Evolutionary conservation across 768 basidiomycete species (phyloP).

Genomic region (Mrakia blollopis): DNA sequence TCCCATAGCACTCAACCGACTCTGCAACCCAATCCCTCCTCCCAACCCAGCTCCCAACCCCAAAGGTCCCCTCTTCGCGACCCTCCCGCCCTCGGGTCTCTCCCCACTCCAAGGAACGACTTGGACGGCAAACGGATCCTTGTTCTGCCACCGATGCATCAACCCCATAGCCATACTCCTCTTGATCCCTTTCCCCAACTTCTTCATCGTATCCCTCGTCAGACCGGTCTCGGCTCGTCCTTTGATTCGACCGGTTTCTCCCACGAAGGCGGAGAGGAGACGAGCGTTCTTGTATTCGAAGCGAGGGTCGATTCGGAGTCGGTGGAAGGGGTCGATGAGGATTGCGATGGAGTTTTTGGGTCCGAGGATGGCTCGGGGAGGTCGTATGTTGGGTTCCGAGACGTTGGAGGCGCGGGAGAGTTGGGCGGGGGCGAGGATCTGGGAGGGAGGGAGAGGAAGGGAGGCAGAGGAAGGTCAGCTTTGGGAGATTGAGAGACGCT

Average conservation of each 20-base stretch:
- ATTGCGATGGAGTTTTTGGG: background rate
- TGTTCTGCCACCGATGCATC: slow-evolving; percentile 44
- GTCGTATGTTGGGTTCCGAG: background rate
- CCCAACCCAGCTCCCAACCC: too few relatives aligned
- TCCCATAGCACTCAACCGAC: background rate
- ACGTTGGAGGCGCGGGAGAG: background rate
- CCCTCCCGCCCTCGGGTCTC: background rate
- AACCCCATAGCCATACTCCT: slow-evolving; percentile 88
- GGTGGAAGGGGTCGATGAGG: slow-evolving; percentile 29
- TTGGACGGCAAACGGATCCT: slow-evolving; percentile 5
- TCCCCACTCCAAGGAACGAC: background rate
- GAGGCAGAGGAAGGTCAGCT: background rate
- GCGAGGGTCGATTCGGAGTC: background rate
- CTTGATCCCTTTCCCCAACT: slow-evolving; percentile 75
- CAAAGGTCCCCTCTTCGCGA: background rate
- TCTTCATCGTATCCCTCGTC: slow-evolving; percentile 72
- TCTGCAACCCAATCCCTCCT: background rate
- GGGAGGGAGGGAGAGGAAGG: background rate
- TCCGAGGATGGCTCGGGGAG: background rate
- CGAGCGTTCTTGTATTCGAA: slow-evolving; percentile 30
- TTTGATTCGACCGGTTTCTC: slow-evolving; percentile 54
- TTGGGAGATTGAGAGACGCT: too few relatives aligned
- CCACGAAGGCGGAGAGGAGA: slow-evolving; percentile 26
- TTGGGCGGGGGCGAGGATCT: slow-evolving; percentile 20
- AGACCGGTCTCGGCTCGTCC: slow-evolving; percentile 64